phyloP scores from a whole-genome alignment of 2,329 filamentous ascomycete genomes.

The Ceratocystis colombiana region DNA sequence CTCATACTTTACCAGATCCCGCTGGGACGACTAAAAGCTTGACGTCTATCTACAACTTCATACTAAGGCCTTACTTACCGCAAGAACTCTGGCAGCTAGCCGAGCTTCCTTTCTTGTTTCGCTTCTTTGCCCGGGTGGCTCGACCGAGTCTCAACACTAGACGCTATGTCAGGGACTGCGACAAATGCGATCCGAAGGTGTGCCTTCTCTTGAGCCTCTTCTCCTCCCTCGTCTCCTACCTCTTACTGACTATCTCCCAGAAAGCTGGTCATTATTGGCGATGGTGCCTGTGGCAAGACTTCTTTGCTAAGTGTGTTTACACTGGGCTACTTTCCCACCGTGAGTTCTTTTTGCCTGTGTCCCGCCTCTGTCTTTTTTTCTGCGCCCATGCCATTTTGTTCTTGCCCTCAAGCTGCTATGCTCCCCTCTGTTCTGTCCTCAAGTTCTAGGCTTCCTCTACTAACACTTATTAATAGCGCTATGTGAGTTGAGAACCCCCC shows the following conservation, averaged over 20 bases:
- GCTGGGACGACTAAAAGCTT: too few relatives aligned
- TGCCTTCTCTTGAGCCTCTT: not conserved
- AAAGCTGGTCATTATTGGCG: conserved; percentile 93
- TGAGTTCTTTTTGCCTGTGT: conserved; percentile 42
- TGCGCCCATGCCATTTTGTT: conserved; percentile 27
- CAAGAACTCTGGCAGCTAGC: too few relatives aligned
- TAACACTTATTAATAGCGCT: conserved; percentile 39
- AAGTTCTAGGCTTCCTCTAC: not conserved
- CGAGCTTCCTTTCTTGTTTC: not conserved
- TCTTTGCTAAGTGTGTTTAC: conserved; percentile 96
- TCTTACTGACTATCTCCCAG: conserved; percentile 38
- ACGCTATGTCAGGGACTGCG: conserved; percentile 23
- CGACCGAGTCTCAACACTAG: not conserved
- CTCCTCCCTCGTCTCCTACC: not conserved
- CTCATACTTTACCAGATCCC: too few relatives aligned
- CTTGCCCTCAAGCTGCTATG: conserved; percentile 26
- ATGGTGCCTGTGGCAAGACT: conserved; percentile 97
- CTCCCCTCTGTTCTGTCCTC: too few relatives aligned
- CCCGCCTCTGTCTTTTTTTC: conserved; percentile 15
- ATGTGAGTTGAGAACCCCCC: conserved; percentile 37
- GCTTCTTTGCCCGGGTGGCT: not conserved
- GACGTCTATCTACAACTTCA: too few relatives aligned
- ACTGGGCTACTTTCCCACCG: conserved; percentile 92
- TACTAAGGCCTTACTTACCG: too few relatives aligned
- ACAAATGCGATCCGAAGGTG: conserved; percentile 24